Conservation (phyloP, 2,329 filamentous ascomycete species). For the Talaromyces piceae region DNA sequence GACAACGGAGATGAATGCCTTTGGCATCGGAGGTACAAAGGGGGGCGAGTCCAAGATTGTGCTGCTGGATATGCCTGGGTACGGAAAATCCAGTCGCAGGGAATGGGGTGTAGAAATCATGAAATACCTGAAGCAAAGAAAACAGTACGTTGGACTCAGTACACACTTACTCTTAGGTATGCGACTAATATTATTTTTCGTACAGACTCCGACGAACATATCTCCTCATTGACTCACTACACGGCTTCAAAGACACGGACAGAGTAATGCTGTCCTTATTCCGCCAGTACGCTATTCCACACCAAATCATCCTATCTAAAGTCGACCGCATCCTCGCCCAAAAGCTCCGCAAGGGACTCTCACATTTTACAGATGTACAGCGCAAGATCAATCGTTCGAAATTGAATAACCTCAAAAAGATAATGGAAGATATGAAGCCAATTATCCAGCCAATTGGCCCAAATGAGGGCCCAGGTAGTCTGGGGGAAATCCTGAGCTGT, state of each 20-base stretch:
- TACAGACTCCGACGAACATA: slow-evolving; percentile 52
- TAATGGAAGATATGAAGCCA: slow-evolving; percentile 33
- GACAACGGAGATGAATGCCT: slow-evolving; percentile 60
- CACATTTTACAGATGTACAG: slow-evolving; percentile 9
- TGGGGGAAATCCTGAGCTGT: slow-evolving; percentile 56
- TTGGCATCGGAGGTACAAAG: slow-evolving; percentile 49
- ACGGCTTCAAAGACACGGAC: slow-evolving; percentile 58
- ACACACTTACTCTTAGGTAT: background rate
- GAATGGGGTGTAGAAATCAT: slow-evolving; percentile 62
- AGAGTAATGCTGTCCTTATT: slow-evolving; percentile 50
- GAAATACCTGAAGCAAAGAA: slow-evolving; percentile 57
- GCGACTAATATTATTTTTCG: slow-evolving; percentile 3
- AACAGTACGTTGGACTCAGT: slow-evolving; percentile 40
- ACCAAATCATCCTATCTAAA: slow-evolving; percentile 62
- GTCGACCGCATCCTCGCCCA: slow-evolving; percentile 49
- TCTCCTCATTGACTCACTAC: slow-evolving; percentile 55
- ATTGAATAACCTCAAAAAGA: slow-evolving; percentile 30
- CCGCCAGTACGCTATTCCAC: slow-evolving; percentile 49
- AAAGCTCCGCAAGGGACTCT: slow-evolving; percentile 23
- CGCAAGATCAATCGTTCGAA: slow-evolving; percentile 19
- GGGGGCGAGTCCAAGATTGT: slow-evolving; percentile 43
- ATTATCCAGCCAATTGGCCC: slow-evolving; percentile 30
- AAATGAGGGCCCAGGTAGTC: slow-evolving; percentile 33
- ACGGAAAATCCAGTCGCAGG: slow-evolving; percentile 54
- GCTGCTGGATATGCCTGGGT: slow-evolving; percentile 65